Conservation (phyloP, 2,329 filamentous ascomycete species). For the Hypoxylon sp. region DNA sequence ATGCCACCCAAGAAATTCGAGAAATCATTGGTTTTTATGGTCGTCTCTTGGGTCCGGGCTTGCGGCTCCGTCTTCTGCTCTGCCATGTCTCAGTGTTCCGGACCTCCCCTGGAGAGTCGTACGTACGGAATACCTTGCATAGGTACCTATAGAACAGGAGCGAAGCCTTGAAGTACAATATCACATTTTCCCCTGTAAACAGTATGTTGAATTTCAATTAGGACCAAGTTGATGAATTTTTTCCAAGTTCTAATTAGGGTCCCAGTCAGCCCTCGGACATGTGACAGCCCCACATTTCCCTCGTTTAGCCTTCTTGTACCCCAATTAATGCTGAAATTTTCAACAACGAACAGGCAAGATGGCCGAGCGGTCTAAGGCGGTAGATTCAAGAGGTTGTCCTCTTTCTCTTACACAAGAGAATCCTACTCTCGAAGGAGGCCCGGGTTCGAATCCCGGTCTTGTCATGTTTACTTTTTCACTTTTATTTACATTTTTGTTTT, state of each 20-base stretch:
- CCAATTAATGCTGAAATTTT: neutral
- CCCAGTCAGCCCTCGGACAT: no score
- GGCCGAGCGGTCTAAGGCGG: slow-evolving; percentile 42
- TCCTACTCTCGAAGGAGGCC: slow-evolving; percentile 39
- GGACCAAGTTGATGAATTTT: no score
- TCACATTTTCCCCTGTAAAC: no score
- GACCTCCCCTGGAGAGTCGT: neutral
- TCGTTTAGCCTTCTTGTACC: slow-evolving; percentile 8
- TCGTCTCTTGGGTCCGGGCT: neutral
- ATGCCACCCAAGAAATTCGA: neutral
- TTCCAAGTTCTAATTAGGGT: no score
- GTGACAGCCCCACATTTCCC: neutral
- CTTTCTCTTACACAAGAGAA: slow-evolving; percentile 20
- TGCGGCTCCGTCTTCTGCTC: slow-evolving; percentile 9
- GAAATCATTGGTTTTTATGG: neutral
- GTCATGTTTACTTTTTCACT: slow-evolving; percentile 19
- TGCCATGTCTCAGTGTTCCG: slow-evolving; percentile 6
- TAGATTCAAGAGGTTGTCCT: slow-evolving; percentile 32
- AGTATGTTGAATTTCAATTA: no score
- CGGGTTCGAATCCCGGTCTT: slow-evolving; percentile 41
- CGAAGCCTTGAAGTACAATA: no score
- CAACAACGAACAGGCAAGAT: slow-evolving; percentile 29
- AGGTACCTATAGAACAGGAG: neutral
- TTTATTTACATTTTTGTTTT: slow-evolving; percentile 2
- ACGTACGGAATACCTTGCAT: neutral